Evolutionary conservation across 169 alveolate species (phyloP), one percentile per base, ranked within the genome.

Genomic region (Cryptosporidium sp.): DNA sequence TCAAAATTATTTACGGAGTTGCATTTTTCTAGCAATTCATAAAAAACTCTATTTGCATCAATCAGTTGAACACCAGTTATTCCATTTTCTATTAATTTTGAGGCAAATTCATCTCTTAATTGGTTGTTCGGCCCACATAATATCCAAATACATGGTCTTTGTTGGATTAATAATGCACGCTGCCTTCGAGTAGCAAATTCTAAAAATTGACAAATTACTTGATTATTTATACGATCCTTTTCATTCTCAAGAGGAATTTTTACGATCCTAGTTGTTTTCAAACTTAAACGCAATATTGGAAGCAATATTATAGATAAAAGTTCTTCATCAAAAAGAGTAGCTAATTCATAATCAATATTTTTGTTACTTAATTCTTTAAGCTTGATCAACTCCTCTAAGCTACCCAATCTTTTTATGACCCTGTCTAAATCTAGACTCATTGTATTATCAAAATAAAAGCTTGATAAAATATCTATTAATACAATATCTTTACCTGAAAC

Each of bases 111-210:
- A 31, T 62, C 51, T 61, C 52, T 60, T n/a, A 80, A 9, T 37
- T 80, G 9, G 53, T 65, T 61, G 18, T 16, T 39, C 14, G 89
- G 75, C 1, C 80, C 75, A 31, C 18, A 60, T 45, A 80, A 23
- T 16, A 80, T 80, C 89, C 89, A 80, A 21, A 80, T 65, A 4
- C 56, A 80, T 31, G 89, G 89, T 62, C 89, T 60, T 23, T 65
- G 35, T 16, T 80, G 89, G 21, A 65, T 45, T 80, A 48, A n/a
- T 37, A 80, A 37, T 62, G 89, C 69, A 23, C 31, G 52, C 65
- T 80, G 89, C 12, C 89, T 37, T 37, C 75, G 37, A 7, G 68
- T n/a, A 42, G 89, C 42, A 65, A 80, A 80, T 26, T 80, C 89
- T 29, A 80, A 14, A 48, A 80, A 80, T 65, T 80, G 89, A 16